Evolutionary conservation across 2,329 filamentous ascomycete species (phyloP).

Genomic region (Zasmidium angulare): DNA sequence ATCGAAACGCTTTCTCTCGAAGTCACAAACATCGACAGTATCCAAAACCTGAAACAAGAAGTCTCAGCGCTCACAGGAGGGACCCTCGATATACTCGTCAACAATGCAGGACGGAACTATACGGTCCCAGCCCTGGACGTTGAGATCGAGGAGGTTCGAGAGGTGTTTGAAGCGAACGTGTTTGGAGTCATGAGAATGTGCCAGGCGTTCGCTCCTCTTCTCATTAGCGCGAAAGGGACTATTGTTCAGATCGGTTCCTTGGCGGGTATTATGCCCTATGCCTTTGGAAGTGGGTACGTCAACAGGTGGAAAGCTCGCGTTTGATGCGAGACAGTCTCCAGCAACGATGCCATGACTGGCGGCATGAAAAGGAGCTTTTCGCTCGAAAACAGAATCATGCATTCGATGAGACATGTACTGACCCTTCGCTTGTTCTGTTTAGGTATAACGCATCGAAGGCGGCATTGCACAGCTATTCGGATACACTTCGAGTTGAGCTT

Average conservation of each 20-base stretch:
- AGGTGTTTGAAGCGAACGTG: conserved; percentile 56
- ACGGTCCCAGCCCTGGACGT: conserved; percentile 54
- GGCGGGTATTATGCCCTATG: conserved; percentile 45
- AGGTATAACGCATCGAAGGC: conserved; percentile 64
- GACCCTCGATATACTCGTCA: conserved; percentile 57
- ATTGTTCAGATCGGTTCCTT: conserved; percentile 48
- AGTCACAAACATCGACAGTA: conserved; percentile 52
- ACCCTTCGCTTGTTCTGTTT: too few species aligned
- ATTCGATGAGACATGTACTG: too few species aligned
- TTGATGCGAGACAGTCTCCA: too few species aligned
- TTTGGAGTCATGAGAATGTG: conserved; percentile 60
- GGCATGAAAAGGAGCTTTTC: too few species aligned
- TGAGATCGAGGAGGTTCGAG: conserved; percentile 48
- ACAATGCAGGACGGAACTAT: conserved; percentile 58
- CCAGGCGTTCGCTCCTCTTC: conserved; percentile 55
- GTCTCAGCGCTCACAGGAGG: conserved; percentile 49
- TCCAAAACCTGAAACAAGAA: conserved; percentile 48
- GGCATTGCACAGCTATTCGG: conserved; percentile 58
- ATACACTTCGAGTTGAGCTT: conserved; percentile 59
- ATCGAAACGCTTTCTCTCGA: conserved; percentile 58
- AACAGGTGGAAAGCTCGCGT: too few species aligned
- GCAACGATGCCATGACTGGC: too few species aligned
- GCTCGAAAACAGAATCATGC: too few species aligned
- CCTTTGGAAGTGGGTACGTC: conserved; percentile 40
- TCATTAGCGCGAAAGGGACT: conserved; percentile 46